Base-by-base conservation (phyloP, 192 early-diverging fungal genomes). In the Podila clonocystis region DNA sequence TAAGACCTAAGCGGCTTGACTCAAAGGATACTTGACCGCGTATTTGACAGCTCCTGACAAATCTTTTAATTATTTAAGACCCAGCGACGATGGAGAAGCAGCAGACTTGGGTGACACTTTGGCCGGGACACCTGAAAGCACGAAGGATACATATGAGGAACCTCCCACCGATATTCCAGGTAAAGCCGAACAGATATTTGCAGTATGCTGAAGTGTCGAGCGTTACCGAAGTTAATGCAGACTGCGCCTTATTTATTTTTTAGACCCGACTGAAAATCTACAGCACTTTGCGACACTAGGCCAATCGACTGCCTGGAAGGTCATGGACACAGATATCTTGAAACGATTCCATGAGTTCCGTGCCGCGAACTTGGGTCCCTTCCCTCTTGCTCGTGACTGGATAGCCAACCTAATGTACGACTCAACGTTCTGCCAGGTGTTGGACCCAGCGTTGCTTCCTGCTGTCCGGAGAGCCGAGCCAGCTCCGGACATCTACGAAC, bases 351-450 rank as follows among this genome's bases (percentile, higher is more conserved):
- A 9, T 3, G 60, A 70, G 1, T 70, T 70, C 17, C 48, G 68
- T 34, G 0, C 29, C 22, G 58, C 5, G 36, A 62, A 70, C 17
- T 13, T 36, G 24, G 48, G 59, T 15, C 68, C 68, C 0, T 70
- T 34, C 29, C 64, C 52, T 8, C 11, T 72, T n/a, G 50, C 50
- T 34, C 70, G n/a, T 17, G 62, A 72, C 12, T 50, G 62, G 13
- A 58, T 72, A 41, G 70, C 70, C 20, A 62, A 72, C 26, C 34
- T 72, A 52, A 64, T 36, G 29, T 36, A 55, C 19, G 70, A 64
- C 22, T 72, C 70, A 3, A 4, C 62, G 5, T 72, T 64, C 58
- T 72, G 11, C 13, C 26, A 19, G 20, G 2, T 3, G 9, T 52
- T 58, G 9, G 34, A 58, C 2, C 9, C 15, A 20, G 30, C 6